Percentiles rank a stretch among this genome's conserved stretches.
These are phyloP conservation scores for Hypseocharis bilobata DNA, from an alignment of 441 rosid genomes.

Conservation along the genomic window DNA sequence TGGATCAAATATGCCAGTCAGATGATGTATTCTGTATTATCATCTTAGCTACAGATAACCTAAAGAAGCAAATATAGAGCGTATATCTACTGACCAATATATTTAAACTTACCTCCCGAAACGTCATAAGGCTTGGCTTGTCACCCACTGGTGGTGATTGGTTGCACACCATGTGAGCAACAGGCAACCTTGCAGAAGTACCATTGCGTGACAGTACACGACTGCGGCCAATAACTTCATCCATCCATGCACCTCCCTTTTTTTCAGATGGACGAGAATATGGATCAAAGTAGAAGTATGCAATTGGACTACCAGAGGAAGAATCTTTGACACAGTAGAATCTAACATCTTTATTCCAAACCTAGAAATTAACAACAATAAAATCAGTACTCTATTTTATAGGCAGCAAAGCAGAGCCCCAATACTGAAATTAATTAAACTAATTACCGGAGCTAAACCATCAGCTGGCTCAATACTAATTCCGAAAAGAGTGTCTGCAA, in stretches of 20 bases:
- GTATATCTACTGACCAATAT: constrained; percentile 2
- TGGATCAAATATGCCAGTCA: not conserved
- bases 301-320: constrained; percentile 51
- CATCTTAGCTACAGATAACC: constrained; percentile 14
- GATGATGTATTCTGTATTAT: not conserved
- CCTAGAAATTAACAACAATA: constrained; percentile 36
- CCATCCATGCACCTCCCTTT: constrained; percentile 90
- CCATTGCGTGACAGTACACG: constrained; percentile 62
- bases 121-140: constrained; percentile 95
- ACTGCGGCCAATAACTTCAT: constrained; percentile 74
- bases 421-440: constrained; percentile 9
- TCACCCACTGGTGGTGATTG: constrained; percentile 90
- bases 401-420: constrained; percentile 14
- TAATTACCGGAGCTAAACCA: constrained; percentile 75
- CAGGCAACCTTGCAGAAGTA: constrained; percentile 56
- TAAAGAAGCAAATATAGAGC: not conserved
- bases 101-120: constrained; percentile 54
- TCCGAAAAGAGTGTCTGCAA: constrained; percentile 63
- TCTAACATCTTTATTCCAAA: constrained; percentile 76
- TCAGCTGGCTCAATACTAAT: constrained; percentile 68
- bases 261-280: constrained; percentile 91
- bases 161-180: constrained; percentile 94
- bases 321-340: constrained; percentile 71
- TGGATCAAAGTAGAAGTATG: constrained; percentile 91
- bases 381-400: constrained; percentile 9